Percentiles rank a stretch among this genome's conserved stretches.
Conservation (phyloP, 2,329 filamentous ascomycete genomes). For the Hirsutella minnesotensis region DNA sequence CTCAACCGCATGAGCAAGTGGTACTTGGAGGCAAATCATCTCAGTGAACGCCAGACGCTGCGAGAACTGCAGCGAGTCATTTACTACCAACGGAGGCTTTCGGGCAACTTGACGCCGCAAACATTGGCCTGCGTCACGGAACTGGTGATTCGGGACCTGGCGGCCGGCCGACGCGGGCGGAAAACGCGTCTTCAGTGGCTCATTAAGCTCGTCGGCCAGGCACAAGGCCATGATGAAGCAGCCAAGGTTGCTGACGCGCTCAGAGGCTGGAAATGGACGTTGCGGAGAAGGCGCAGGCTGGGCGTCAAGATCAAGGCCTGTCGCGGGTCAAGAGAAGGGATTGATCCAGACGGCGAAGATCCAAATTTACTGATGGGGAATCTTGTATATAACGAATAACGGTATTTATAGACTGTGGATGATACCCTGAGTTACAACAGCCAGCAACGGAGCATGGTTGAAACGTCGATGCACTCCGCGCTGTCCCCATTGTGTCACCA, state of each 20-base stretch:
- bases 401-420: no score
- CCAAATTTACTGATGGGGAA: no score
- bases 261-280: constrained; percentile 13
- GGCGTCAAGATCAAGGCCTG: no score
- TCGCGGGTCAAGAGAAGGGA: no score
- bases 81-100: constrained; percentile 11
- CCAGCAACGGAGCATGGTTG: no score
- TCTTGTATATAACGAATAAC: no score
- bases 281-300: neutral
- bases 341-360: no score
- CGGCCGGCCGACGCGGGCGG: constrained; percentile 19
- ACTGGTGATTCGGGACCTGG: constrained; percentile 20
- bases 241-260: constrained; percentile 7
- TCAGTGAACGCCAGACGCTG: constrained; percentile 18
- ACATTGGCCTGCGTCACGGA: constrained; percentile 15
- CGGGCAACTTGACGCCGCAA: constrained; percentile 11
- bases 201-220: constrained; percentile 12
- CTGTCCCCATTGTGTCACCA: no score
- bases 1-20: constrained; percentile 17
- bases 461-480: no score
- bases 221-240: constrained; percentile 10
- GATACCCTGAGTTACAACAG: no score
- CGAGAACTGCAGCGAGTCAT: constrained; percentile 17
- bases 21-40: constrained; percentile 15
- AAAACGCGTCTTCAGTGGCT: constrained; percentile 18